Evolutionary conservation across 108 stramenopile genomes (phyloP).

Genomic region (Chaetoceros tenuissimus): DNA sequence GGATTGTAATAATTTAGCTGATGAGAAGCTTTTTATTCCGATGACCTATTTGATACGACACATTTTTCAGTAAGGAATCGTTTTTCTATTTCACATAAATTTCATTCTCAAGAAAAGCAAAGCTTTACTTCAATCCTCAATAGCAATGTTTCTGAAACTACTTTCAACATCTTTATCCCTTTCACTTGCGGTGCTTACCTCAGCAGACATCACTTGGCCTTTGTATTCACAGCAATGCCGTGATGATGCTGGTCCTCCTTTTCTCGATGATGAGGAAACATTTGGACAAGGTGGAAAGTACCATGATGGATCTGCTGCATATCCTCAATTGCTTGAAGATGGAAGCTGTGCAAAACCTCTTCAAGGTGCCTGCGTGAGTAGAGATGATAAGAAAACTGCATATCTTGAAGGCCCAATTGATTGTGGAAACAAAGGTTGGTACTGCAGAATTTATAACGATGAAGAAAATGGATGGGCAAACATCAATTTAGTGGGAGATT

Average conservation of each 20-base stretch:
- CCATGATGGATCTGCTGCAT: slow-evolving; percentile 1
- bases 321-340: neutral
- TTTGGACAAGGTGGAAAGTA: neutral
- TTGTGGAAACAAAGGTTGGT: slow-evolving; percentile 4
- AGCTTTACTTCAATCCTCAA: no score
- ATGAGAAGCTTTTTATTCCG: no score
- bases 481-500: neutral
- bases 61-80: no score
- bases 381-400: neutral
- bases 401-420: slow-evolving; percentile 8
- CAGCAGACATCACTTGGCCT: neutral
- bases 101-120: no score
- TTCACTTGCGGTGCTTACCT: neutral
- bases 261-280: neutral
- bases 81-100: no score
- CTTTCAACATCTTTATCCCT: no score
- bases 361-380: slow-evolving; percentile 1
- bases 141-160: no score
- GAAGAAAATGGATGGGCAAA: slow-evolving; percentile 3
- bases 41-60: no score
- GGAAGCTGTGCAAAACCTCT: slow-evolving; percentile 1
- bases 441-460: neutral
- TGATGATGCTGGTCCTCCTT: slow-evolving; percentile 3
- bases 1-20: no score
- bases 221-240: slow-evolving; percentile 3